phyloP scores from a whole-genome alignment of 73 alveolate genomes.

The Paraurostyla sp. region DNA sequence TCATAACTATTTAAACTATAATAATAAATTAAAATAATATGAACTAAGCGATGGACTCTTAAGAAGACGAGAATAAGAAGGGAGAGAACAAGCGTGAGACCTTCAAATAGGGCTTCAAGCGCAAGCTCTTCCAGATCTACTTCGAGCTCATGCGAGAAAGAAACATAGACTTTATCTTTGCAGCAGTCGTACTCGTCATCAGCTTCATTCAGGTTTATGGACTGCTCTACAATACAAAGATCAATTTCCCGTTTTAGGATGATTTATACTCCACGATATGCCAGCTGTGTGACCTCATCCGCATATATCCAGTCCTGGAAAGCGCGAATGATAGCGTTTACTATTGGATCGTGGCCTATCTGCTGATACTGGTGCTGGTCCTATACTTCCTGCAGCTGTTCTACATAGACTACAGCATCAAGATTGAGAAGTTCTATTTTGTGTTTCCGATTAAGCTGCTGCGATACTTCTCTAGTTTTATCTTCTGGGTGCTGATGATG shows the following conservation, averaged over 20 bases:
- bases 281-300: constrained; percentile 44
- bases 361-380: constrained; percentile 9
- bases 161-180: constrained; percentile 57
- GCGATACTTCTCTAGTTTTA: constrained; percentile 33
- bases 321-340: neutral
- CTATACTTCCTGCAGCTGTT: constrained; percentile 25
- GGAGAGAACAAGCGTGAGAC: constrained; percentile 46
- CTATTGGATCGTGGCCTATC: constrained; percentile 41
- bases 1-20: neutral
- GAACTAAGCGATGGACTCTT: constrained; percentile 55
- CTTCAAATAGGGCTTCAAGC: constrained; percentile 16
- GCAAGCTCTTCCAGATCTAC: constrained; percentile 59
- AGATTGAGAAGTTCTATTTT: constrained; percentile 65
- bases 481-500: constrained; percentile 64
- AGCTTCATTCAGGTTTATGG: constrained; percentile 62
- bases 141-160: constrained; percentile 68
- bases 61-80: constrained; percentile 61
- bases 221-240: constrained; percentile 35
- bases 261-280: constrained; percentile 49
- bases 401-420: constrained; percentile 66
- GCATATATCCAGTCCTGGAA: constrained; percentile 62
- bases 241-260: constrained; percentile 63
- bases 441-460: constrained; percentile 43
- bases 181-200: constrained; percentile 45
- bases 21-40: neutral